These are phyloP conservation scores for Blastobotrys proliferans DNA, from an alignment of 1,139 yeast genomes.

Conservation along the genomic window DNA sequence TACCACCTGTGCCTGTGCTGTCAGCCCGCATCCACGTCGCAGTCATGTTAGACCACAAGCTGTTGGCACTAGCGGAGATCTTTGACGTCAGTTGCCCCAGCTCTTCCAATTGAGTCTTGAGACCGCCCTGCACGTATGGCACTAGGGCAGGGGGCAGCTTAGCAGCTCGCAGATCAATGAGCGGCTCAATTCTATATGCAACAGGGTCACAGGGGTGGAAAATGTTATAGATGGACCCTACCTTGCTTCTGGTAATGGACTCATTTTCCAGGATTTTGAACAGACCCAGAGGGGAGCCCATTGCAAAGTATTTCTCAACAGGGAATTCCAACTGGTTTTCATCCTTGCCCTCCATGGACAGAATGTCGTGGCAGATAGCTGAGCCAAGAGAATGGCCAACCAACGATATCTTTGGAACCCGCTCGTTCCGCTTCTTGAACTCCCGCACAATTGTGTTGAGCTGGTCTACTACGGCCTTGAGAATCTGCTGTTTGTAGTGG, in stretches of 20 bases:
- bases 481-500: slow-evolving; percentile 54
- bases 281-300: slow-evolving; percentile 87
- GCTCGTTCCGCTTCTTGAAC: slow-evolving; percentile 61
- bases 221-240: slow-evolving; percentile 63
- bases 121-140: slow-evolving; percentile 49
- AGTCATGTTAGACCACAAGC: slow-evolving; percentile 37
- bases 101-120: slow-evolving; percentile 43
- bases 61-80: slow-evolving; percentile 43
- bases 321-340: slow-evolving; percentile 50
- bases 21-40: slow-evolving; percentile 13
- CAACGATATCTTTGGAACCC: slow-evolving; percentile 67
- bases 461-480: slow-evolving; percentile 54
- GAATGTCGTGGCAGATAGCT: slow-evolving; percentile 70
- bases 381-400: slow-evolving; percentile 90
- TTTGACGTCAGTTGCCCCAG: slow-evolving; percentile 41
- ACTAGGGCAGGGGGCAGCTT: slow-evolving; percentile 56
- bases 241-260: slow-evolving; percentile 30
- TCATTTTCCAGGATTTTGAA: slow-evolving; percentile 44
- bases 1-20: slow-evolving; percentile 4
- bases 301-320: slow-evolving; percentile 67
- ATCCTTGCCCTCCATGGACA: slow-evolving; percentile 30
- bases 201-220: slow-evolving; percentile 90
- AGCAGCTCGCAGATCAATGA: slow-evolving; percentile 54
- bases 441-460: slow-evolving; percentile 57
- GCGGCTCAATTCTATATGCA: slow-evolving; percentile 81